Evolutionary conservation across 176 grass and related monocot genomes (phyloP).

Genomic region (Urochloa ruziziensis): DNA sequence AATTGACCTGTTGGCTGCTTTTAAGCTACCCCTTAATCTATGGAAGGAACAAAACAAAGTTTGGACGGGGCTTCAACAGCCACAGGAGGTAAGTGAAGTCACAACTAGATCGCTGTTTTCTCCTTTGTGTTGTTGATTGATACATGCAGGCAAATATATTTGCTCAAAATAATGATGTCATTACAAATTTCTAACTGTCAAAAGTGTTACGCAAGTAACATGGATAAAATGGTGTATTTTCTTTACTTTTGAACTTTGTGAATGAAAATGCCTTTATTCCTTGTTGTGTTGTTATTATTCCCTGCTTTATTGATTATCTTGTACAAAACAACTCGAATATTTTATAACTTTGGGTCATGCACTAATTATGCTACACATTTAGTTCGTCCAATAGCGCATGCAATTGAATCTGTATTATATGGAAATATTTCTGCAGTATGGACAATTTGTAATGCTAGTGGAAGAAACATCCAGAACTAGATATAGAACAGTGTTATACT

Average conservation of each 20-base stretch:
- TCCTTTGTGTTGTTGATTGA: not conserved
- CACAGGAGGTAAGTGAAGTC: not conserved
- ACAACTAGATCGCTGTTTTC: not conserved
- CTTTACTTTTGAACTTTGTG: not conserved
- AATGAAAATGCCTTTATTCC: not conserved
- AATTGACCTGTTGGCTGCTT: not conserved
- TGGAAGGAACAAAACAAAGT: conserved; percentile 4
- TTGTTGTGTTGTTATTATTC: not conserved
- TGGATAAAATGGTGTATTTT: not conserved
- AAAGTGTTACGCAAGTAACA: not conserved
- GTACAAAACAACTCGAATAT: not conserved
- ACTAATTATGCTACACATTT: not conserved
- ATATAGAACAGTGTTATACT: not conserved
- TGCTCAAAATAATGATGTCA: not conserved
- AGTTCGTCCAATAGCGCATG: not conserved
- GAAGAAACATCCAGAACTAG: not conserved
- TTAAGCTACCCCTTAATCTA: not conserved
- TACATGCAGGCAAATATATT: not conserved
- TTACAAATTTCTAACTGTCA: not conserved
- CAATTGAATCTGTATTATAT: not conserved
- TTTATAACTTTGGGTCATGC: not conserved
- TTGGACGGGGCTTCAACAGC: not conserved
- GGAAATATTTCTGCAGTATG: not conserved
- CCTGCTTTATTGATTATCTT: not conserved
- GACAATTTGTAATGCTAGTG: not conserved